Base-by-base conservation (phyloP, 192 early-diverging fungal species). In the Coemansia sp. region DNA sequence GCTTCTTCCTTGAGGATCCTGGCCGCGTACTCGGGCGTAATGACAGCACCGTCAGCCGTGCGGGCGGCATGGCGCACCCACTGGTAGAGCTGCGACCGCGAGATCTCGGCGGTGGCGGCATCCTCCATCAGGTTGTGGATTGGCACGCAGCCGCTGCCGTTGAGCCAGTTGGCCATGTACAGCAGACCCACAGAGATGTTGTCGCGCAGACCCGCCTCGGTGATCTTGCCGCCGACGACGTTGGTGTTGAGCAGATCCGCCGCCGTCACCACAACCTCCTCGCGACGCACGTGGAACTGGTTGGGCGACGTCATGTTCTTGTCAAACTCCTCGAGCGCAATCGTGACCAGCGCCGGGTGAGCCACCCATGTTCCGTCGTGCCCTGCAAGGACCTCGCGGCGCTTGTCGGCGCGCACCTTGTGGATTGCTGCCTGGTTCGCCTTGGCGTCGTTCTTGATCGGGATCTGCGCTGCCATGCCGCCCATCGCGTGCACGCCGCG, bases 41-140 rank as follows among this genome's bases (percentile, higher is more conserved):
- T 83, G 43, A 75, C 84, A 35, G 87, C 85, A 52, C 95, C 95
- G 35, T 95, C 91, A 45, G 84, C 83, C 11, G 93, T 96, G 71
- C 85, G 88, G 42, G 89, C 85, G 32, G 83, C 73, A 79, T 99
- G 95, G 69, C 86, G 88, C 42, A 91, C 94, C 96, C 96, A 99
- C 85, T 99, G 96, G 89, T 90, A 99, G 10, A 99, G 81, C 86
- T 99, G 96, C 40, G 91, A 92, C 58, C 96, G 90, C 4, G 94
- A 95, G 69, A 98, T 98, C 85, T 98, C 96, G 41, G 95, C 95
- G 1, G 96, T 98, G 19, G 96, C 96, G 2, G 95, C 95, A 69
- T 98, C 96, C 84, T 98, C 96, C 96, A 98, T 96, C 46, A 98
- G 83, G 84, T 93, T 93, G 85, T 95, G 92, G 80, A 98, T 98